Conservation (phyloP, 1,284 basidiomycete genomes). For the Meripilus lineatus region DNA sequence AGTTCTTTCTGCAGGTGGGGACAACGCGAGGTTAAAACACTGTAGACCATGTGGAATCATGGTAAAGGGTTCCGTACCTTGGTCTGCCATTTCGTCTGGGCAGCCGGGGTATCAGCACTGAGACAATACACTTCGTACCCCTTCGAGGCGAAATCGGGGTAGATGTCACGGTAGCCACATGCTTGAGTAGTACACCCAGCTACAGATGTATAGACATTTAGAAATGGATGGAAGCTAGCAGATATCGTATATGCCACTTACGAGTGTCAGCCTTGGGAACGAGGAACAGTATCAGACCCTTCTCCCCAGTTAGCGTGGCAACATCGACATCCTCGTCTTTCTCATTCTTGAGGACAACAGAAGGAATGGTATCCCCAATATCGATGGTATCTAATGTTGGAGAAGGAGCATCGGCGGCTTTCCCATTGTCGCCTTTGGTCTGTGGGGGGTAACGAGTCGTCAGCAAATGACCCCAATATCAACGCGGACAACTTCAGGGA, state of each 20-base stretch:
- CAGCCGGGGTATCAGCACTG: conserved; percentile 75
- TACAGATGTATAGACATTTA: conserved; percentile 24
- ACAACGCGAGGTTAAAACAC: background rate
- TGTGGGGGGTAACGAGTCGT: too few species aligned
- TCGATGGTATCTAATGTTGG: conserved; percentile 38
- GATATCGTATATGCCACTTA: too few species aligned
- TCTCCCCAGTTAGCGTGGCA: conserved; percentile 54
- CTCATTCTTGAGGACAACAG: conserved; percentile 74
- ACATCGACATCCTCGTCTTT: conserved; percentile 69
- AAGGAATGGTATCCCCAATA: conserved; percentile 76
- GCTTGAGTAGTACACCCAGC: conserved; percentile 88
- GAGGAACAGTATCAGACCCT: conserved; percentile 80
- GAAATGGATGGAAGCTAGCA: background rate
- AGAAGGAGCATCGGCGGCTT: conserved; percentile 6
- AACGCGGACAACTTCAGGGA: too few species aligned
- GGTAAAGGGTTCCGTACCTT: conserved; percentile 47
- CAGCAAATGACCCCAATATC: too few species aligned
- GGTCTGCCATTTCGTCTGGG: conserved; percentile 80
- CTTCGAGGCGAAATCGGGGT: conserved; percentile 65
- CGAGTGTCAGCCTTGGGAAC: conserved; percentile 84
- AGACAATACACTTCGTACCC: conserved; percentile 83
- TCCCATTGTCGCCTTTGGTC: conserved; percentile 12
- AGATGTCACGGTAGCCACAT: conserved; percentile 82
- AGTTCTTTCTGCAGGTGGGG: conserved; percentile 60
- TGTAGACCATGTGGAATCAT: background rate